Conservation (phyloP, 805 yeast genomes). For the Yamadazyma kitorensis region DNA sequence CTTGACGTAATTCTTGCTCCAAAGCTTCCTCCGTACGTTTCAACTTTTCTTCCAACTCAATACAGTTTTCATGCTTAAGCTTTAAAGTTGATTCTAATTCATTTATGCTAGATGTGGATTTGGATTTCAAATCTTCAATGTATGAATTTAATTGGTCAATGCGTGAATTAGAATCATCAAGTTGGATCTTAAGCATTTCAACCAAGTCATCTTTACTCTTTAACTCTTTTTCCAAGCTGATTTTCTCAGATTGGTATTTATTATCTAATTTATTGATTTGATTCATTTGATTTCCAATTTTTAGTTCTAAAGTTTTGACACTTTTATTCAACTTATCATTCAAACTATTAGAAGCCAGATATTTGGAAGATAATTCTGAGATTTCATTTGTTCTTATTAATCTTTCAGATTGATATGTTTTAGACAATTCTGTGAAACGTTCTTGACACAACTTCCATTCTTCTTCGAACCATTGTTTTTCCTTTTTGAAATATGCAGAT, state of each 20-base stretch:
- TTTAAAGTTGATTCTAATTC: constrained; percentile 32
- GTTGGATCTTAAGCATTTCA: constrained; percentile 52
- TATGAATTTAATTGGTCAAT: constrained; percentile 51
- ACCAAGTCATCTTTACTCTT: constrained; percentile 58
- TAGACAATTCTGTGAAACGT: constrained; percentile 35
- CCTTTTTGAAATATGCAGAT: constrained; percentile 28
- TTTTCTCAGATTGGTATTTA: constrained; percentile 46
- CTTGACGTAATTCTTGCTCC: constrained; percentile 37
- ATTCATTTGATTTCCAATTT: constrained; percentile 25
- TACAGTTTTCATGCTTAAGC: constrained; percentile 30
- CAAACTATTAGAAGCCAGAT: constrained; percentile 27
- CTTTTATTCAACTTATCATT: constrained; percentile 40
- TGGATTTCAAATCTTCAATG: constrained; percentile 38
- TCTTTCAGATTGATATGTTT: constrained; percentile 37
- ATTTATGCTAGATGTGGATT: constrained; percentile 35
- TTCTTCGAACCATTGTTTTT: constrained; percentile 39
- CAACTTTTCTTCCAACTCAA: constrained; percentile 33
- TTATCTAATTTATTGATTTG: constrained; percentile 21
- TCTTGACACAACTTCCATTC: constrained; percentile 35
- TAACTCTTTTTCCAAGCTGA: constrained; percentile 30
- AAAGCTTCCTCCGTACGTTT: constrained; percentile 40
- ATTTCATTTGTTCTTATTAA: constrained; percentile 27
- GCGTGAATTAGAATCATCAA: constrained; percentile 50
- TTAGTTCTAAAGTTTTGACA: constrained; percentile 47
- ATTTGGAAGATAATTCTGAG: constrained; percentile 23